Percentiles rank a stretch among this genome's conserved stretches.
Conservation (phyloP, 179 eudicot genomes). For the Monotropa hypopitys region DNA sequence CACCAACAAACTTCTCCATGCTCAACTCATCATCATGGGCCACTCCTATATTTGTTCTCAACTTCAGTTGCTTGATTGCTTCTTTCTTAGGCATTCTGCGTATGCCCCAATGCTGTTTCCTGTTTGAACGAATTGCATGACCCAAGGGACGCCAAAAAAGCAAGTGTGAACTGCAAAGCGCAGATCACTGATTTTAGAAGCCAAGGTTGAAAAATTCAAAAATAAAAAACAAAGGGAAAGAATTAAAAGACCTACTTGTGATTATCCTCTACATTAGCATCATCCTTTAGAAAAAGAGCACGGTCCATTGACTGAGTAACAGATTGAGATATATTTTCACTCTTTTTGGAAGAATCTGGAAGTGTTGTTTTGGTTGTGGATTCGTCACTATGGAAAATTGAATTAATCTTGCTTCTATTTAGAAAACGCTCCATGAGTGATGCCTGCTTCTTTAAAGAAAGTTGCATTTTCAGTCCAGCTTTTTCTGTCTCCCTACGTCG, state of each 20-base stretch:
- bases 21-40: constrained; percentile 38
- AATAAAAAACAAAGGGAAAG: not conserved
- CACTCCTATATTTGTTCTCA: constrained; percentile 30
- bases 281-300: constrained; percentile 39
- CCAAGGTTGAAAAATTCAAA: not conserved
- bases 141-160: constrained; percentile 56
- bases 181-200: not conserved
- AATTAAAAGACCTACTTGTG: constrained; percentile 39
- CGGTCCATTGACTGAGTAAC: constrained; percentile 54
- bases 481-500: constrained; percentile 81
- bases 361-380: constrained; percentile 16
- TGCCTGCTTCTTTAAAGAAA: constrained; percentile 69
- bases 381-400: constrained; percentile 26
- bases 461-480: constrained; percentile 61
- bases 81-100: constrained; percentile 59
- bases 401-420: constrained; percentile 38
- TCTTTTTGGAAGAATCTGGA: constrained; percentile 16
- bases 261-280: constrained; percentile 30
- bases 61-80: constrained; percentile 60
- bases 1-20: constrained; percentile 41
- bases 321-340: constrained; percentile 21
- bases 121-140: constrained; percentile 33
- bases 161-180: constrained; percentile 53
- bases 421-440: constrained; percentile 87
- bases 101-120: constrained; percentile 56